Percentiles rank a stretch among this genome's conserved stretches.
Conservation (phyloP, 1,139 yeast genomes). For the Yamadazyma oceani region DNA sequence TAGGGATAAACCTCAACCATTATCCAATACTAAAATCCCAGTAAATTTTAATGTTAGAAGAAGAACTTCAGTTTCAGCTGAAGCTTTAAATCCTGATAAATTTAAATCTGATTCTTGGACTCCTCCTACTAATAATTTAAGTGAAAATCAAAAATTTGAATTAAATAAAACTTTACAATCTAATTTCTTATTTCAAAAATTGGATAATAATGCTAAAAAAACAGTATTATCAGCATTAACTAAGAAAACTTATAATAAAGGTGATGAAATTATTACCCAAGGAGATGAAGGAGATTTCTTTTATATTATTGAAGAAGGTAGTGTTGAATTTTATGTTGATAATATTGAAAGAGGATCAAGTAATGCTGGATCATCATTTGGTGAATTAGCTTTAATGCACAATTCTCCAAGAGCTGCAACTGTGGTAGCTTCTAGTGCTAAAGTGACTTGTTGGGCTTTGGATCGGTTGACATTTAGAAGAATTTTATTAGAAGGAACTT, state of each 20-base stretch:
- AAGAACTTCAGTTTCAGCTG: slow-evolving; percentile 87
- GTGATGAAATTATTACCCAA: slow-evolving; percentile 74
- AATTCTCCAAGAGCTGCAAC: slow-evolving; percentile 98
- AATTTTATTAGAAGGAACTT: slow-evolving; percentile 85
- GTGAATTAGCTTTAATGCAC: slow-evolving; percentile 96
- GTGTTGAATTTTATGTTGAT: slow-evolving; percentile 77
- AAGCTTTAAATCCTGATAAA: slow-evolving; percentile 61
- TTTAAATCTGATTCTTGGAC: slow-evolving; percentile 64
- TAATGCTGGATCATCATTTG: slow-evolving; percentile 87
- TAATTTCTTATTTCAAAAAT: slow-evolving; percentile 79
- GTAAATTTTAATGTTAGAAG: slow-evolving; percentile 73
- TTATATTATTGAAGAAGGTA: slow-evolving; percentile 83
- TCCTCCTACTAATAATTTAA: slow-evolving; percentile 68
- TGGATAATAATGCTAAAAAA: slow-evolving; percentile 70
- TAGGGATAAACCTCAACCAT: slow-evolving; percentile 17
- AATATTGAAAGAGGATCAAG: slow-evolving; percentile 72
- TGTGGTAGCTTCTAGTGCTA: slow-evolving; percentile 69
- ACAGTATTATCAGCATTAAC: slow-evolving; percentile 81
- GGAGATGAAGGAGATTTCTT: slow-evolving; percentile 97
- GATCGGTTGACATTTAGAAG: slow-evolving; percentile 93
- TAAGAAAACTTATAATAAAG: slow-evolving; percentile 62
- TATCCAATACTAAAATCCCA: slow-evolving; percentile 39
- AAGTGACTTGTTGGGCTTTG: slow-evolving; percentile 77
- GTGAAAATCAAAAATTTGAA: slow-evolving; percentile 63
- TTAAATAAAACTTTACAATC: slow-evolving; percentile 70